Percentiles rank a stretch among this genome's conserved stretches.
Evolutionary conservation across 768 basidiomycete species (phyloP).

Genomic region (Naganishia vishniacii): DNA sequence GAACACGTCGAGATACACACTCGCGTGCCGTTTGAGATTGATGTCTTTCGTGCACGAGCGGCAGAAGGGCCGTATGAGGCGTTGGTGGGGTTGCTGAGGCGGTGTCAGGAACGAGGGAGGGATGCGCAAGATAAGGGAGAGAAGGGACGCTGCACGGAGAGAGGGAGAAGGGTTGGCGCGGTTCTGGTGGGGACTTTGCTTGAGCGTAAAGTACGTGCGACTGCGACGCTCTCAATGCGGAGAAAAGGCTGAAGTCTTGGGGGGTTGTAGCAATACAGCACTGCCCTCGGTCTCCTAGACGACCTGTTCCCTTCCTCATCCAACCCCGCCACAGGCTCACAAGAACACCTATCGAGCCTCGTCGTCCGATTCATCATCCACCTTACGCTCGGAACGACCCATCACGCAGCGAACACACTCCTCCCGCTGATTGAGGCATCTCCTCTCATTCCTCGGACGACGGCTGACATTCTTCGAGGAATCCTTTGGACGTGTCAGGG

Average conservation of each 20-base stretch:
- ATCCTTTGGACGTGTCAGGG: conserved; percentile 2
- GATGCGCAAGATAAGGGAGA: background rate
- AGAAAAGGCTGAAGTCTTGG: background rate
- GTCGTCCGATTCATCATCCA: conserved; percentile 3
- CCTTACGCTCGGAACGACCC: background rate
- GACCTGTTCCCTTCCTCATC: background rate
- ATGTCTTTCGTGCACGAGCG: conserved; percentile 21
- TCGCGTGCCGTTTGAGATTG: conserved; percentile 14
- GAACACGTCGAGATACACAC: background rate
- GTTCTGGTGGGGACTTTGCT: conserved; percentile 13
- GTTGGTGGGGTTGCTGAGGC: background rate
- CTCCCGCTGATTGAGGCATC: background rate
- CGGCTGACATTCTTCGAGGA: background rate
- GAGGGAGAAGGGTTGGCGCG: background rate
- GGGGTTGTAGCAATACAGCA: background rate
- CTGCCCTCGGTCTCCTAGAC: background rate
- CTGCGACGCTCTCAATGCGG: background rate
- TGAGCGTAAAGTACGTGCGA: conserved; percentile 7
- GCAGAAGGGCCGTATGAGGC: background rate
- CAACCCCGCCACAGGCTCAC: background rate
- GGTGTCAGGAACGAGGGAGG: conserved; percentile 14
- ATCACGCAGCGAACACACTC: background rate
- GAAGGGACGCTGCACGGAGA: background rate
- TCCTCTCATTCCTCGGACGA: background rate
- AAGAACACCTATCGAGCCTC: no score